A percentile compares a stretch with the other conserved stretches of the same genome.
phyloP scores from a whole-genome alignment of 2,329 filamentous ascomycete genomes.

The Neofusicoccum sp. region DNA sequence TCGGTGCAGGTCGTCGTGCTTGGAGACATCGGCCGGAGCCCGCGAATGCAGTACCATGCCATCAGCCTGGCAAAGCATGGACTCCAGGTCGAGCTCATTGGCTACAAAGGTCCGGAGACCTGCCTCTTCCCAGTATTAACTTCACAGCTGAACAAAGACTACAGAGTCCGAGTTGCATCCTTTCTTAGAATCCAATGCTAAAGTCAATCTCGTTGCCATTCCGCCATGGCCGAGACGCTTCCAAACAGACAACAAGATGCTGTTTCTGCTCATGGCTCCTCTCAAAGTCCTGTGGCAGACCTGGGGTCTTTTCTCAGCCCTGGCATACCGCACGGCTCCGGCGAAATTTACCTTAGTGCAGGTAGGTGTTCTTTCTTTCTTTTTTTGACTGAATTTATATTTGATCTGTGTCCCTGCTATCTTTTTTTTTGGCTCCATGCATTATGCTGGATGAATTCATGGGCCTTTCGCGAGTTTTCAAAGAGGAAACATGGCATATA shows the following conservation, averaged over 20 bases:
- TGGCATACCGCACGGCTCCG: constrained; percentile 73
- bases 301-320: constrained; percentile 64
- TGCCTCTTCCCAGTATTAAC: not conserved
- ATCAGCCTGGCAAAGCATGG: constrained; percentile 84
- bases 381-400: not conserved
- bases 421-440: not conserved
- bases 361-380: constrained; percentile 38
- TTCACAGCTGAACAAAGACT: not conserved
- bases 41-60: constrained; percentile 98
- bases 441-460: too few species aligned
- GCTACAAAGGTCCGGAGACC: constrained; percentile 66
- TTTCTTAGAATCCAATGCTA: constrained; percentile 66
- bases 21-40: constrained; percentile 91
- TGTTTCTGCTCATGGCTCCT: constrained; percentile 76
- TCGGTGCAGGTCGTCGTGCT: constrained; percentile 83
- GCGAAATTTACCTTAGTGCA: constrained; percentile 83
- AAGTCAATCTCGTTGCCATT: constrained; percentile 71
- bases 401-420: not conserved
- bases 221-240: constrained; percentile 65
- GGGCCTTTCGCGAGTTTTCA: too few species aligned
- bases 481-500: not conserved
- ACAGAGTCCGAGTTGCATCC: constrained; percentile 78
- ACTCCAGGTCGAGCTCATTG: constrained; percentile 77
- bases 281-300: constrained; percentile 85
- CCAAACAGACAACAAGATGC: constrained; percentile 64